phyloP scores from a whole-genome alignment of 1,284 basidiomycete genomes.

The Cutaneotrichosporon dermatis region DNA sequence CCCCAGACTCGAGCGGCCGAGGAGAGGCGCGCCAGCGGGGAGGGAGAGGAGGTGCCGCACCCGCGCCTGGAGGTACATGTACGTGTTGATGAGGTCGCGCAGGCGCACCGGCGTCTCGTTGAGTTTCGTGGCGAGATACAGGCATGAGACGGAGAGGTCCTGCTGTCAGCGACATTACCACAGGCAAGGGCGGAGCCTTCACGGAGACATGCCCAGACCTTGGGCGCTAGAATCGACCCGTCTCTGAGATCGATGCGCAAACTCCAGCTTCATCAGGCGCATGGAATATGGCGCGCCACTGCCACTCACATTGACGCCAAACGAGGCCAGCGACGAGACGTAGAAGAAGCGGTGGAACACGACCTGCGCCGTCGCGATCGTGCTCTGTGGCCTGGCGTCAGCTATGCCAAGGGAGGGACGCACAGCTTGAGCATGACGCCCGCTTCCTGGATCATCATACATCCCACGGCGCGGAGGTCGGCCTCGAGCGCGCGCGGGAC shows the following conservation, averaged over 20 bases:
- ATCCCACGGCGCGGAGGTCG: constrained; percentile 79
- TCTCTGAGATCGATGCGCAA: too few relatives aligned
- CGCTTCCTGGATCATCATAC: constrained; percentile 90
- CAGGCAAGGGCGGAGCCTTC: too few relatives aligned
- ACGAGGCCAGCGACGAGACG: constrained; percentile 88
- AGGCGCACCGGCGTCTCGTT: constrained; percentile 89
- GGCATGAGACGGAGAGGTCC: constrained; percentile 88
- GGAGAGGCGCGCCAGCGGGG: constrained; percentile 23
- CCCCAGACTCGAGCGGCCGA: too few relatives aligned
- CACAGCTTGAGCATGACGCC: constrained; percentile 83
- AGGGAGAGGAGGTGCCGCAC: constrained; percentile 38
- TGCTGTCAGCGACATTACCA: constrained; percentile 38
- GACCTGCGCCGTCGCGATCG: constrained; percentile 92
- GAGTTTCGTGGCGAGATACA: constrained; percentile 92
- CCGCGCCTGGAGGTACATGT: constrained; percentile 63
- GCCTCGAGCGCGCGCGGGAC: constrained; percentile 74
- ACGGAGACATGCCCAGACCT: too few relatives aligned
- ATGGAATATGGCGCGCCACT: not conserved
- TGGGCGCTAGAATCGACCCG: too few relatives aligned
- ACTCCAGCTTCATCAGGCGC: too few relatives aligned
- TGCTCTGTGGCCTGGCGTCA: constrained; percentile 77
- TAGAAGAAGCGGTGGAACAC: constrained; percentile 97
- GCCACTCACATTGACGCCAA: constrained; percentile 72
- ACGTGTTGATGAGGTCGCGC: constrained; percentile 90
- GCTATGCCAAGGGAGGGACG: not conserved